These are phyloP conservation scores for thale cress (Arabidopsis thaliana) DNA, from an alignment of 345 rosid species.

Conservation along the genomic window TAIR10.1 NC_003075.7:11687501-11688000, in stretches of 20 bases:
- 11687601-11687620: not conserved
- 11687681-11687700: conserved; percentile 8
- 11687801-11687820: conserved; percentile 15
- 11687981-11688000: conserved; percentile 15
- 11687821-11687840: conserved; percentile 22
- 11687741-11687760: conserved; percentile 11
- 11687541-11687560: not conserved
- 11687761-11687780: not conserved
- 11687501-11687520: not conserved
- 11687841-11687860: conserved; percentile 7
- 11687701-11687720: conserved; percentile 21
- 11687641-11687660: conserved; percentile 27
- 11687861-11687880: conserved; percentile 13
- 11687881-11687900: not conserved
- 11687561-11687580: not conserved
- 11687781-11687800: conserved; percentile 26
- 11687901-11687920: not conserved
- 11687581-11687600: not conserved
- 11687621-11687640: not conserved
- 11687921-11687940: conserved; percentile 23
- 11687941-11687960: not conserved
- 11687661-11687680: conserved; percentile 5
- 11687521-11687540: not conserved
- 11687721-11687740: conserved; percentile 27
- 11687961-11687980: conserved; percentile 4